Base-by-base conservation (phyloP, 1,284 basidiomycete genomes). In the Athelia psychrophila region DNA sequence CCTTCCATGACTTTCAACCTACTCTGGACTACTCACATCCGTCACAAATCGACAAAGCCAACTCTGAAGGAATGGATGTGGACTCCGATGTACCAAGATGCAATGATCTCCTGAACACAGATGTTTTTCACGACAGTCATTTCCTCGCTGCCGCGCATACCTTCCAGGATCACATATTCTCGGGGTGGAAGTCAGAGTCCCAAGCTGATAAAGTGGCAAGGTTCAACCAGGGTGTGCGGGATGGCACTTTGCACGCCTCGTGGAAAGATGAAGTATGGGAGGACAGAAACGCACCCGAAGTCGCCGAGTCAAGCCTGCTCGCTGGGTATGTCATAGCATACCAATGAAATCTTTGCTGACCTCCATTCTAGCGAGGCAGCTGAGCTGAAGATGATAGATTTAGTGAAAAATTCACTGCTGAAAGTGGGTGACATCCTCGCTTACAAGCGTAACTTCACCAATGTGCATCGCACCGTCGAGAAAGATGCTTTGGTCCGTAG, bases 191-290 rank as follows among this genome's bases (percentile, higher is more conserved):
- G 47, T 72, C 74, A 2, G 66, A 71, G 30, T 61, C 70, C 2
- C 79, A 81, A 48, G 55, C 56, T 9, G 71, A 70, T 27, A 74
- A 75, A 52, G 68, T 81, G 3, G 57, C 60, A 24, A 63, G 70
- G 52, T 82, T 76, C 58, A 55, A 70, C 45, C 61, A 66, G 18
- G 77, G 76, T 13, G 67, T 81, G 20, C 56, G 58, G 2, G 62
- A 68, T 20, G 81, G 81, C 0, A 72, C 66, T 8, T 49, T 80
- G 47, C 73, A 79, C 45, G 80, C 76, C 10, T 70, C 78, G 20
- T 84, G 80, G 80, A 84, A 84, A 59, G 82, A 84, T 60, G 79
- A 83, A 44, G 73, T 71, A 20, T 84, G 82, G 82, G 74, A 76
- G 52, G 64, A 62, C 19, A 73, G 77, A 8, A 75, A 78, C 56